Base-by-base conservation (phyloP, 106 monocot species). In the Dendrobium officinale region DNA sequence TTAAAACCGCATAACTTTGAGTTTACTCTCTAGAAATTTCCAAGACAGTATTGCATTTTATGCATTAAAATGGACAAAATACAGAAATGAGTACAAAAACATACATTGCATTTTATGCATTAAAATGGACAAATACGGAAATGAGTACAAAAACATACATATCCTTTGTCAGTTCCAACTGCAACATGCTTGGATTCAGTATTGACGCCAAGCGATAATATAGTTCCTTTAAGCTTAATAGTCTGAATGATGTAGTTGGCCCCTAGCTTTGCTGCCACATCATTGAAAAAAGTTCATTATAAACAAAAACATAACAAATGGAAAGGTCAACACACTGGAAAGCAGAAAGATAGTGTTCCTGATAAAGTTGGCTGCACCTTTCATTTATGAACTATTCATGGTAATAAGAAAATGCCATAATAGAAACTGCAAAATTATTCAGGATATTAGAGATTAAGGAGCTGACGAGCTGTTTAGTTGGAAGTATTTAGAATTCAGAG, bases 121-220 rank as follows among this genome's bases (percentile, higher is more conserved):
- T 70, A 37, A 15, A 70, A 70, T 16, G 19, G 19, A 74, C 41
- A 74, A 74, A 42, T 43, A 22, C 15, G 6, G 8, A 19, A 44
- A 74, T 74, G 74, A 74, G 20, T 20, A 74, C 2, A 37, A 70
- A 47, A 82, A 82, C 92, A 83, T 89, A 95, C 95, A 87, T 84
- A 84, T 85, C 95, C 92, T 90, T 92, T 86, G 73, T 89, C 85
- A 16, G 95, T 92, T 77, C 95, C 95, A 80, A 91, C 73, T 37
- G 95, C 95, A 81, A 92, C 81, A 86, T 61, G 83, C 78, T 83
- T 90, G 8, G 85, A 86, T 64, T 85, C 82, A 79, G 83, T 24
- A 81, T 92, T 80, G 20, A 90, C 73, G 67, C 72, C 76, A 55
- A 87, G 86, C n/a, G 86, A 86, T 58, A 75, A 48, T 78, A 95